Evolutionary conservation across 192 early-diverging fungal genomes (phyloP).

Genomic region (Geranomyces variabilis): DNA sequence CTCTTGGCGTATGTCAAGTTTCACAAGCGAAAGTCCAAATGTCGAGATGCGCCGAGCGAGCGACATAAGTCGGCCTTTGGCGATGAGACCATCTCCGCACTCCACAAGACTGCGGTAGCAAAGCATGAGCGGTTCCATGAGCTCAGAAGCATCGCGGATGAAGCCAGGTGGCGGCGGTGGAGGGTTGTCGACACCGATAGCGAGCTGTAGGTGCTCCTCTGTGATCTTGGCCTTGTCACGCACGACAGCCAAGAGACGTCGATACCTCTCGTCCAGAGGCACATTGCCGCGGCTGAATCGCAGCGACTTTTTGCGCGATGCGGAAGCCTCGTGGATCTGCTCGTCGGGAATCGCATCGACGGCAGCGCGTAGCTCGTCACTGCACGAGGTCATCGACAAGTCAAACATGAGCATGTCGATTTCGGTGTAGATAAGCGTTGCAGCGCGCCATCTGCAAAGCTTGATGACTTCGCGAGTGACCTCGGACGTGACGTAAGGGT

Average conservation of each 20-base stretch:
- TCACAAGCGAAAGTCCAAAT: slow-evolving; percentile 41
- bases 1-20: slow-evolving; percentile 44
- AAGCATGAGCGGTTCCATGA: slow-evolving; percentile 36
- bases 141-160: slow-evolving; percentile 22
- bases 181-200: slow-evolving; percentile 33
- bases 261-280: slow-evolving; percentile 42
- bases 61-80: slow-evolving; percentile 33
- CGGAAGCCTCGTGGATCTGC: slow-evolving; percentile 7
- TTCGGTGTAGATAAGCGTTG: slow-evolving; percentile 38
- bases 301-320: slow-evolving; percentile 32
- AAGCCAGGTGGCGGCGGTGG: slow-evolving; percentile 35
- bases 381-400: slow-evolving; percentile 29
- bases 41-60: slow-evolving; percentile 30
- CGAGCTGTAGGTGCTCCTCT: slow-evolving; percentile 32
- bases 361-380: slow-evolving; percentile 7
- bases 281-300: slow-evolving; percentile 39
- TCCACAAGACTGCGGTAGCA: slow-evolving; percentile 33
- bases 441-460: slow-evolving; percentile 41
- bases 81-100: slow-evolving; percentile 27
- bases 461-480: slow-evolving; percentile 43
- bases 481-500: slow-evolving; percentile 40
- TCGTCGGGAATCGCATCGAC: slow-evolving; percentile 25
- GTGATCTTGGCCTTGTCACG: slow-evolving; percentile 40
- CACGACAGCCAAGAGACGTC: slow-evolving; percentile 23
- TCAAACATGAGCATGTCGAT: slow-evolving; percentile 41